Evolutionary conservation across 257 asterid genomes (phyloP).

Genomic region (Dorcoceras hygrometricum): DNA sequence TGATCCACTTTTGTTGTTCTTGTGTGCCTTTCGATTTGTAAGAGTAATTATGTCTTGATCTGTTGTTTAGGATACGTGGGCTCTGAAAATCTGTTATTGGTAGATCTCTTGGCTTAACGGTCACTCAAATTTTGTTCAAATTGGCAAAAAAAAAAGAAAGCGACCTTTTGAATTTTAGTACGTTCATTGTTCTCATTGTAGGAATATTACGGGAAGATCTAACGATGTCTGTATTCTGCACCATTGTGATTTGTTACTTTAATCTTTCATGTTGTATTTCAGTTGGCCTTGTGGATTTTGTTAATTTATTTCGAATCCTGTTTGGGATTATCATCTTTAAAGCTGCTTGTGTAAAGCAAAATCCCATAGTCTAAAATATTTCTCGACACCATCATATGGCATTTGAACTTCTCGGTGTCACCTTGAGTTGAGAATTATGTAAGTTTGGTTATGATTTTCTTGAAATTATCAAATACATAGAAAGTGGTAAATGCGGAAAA

Average conservation of each 20-base stretch:
- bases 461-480: constrained; percentile 15
- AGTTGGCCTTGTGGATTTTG: background rate
- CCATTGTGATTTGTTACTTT: background rate
- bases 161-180: constrained; percentile 5
- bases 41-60: background rate
- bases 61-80: background rate
- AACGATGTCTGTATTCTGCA: constrained; percentile 6
- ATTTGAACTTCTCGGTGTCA: background rate
- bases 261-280: background rate
- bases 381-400: background rate
- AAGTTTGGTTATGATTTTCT: constrained; percentile 1
- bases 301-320: constrained; percentile 5
- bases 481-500: constrained; percentile 1
- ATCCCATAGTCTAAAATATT: background rate
- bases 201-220: constrained; percentile 24
- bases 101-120: background rate
- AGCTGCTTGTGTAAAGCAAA: background rate
- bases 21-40: constrained; percentile 6
- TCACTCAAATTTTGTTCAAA: background rate
- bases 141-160: background rate
- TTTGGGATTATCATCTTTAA: background rate
- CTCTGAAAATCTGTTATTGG: background rate
- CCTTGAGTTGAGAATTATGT: background rate
- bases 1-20: constrained; percentile 5
- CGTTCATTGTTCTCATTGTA: constrained; percentile 21